These are phyloP conservation scores for Myotisia sp. DNA, from an alignment of 2,329 filamentous ascomycete genomes.

Conservation along the genomic window DNA sequence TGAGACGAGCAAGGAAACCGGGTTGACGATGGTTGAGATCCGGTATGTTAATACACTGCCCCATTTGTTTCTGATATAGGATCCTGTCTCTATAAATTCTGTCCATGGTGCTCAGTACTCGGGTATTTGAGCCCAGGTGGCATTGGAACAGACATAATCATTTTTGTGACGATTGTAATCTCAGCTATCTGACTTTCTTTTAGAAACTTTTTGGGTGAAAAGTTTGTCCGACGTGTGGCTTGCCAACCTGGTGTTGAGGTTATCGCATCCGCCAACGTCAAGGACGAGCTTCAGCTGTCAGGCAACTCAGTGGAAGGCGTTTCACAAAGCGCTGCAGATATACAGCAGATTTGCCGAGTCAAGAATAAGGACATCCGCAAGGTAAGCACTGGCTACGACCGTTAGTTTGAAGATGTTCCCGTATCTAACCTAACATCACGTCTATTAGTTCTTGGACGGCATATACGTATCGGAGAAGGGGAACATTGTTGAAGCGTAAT, in stretches of 20 bases:
- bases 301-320: constrained; percentile 97
- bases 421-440: not conserved
- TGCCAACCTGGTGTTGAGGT: constrained; percentile 88
- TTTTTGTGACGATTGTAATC: too few species aligned
- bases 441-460: constrained; percentile 89
- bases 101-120: too few species aligned
- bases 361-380: constrained; percentile 99
- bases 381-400: constrained; percentile 38
- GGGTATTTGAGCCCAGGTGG: too few species aligned
- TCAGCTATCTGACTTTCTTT: constrained; percentile 7
- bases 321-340: constrained; percentile 95
- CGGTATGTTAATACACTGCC: constrained; percentile 45
- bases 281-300: constrained; percentile 88
- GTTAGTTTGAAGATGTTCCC: too few species aligned
- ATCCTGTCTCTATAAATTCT: too few species aligned
- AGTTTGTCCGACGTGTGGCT: constrained; percentile 84
- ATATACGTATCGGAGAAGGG: constrained; percentile 98
- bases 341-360: constrained; percentile 98
- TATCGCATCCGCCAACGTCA: constrained; percentile 76
- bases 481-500: constrained; percentile 53
- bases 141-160: too few species aligned
- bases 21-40: constrained; percentile 85
- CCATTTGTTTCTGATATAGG: not conserved
- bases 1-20: constrained; percentile 88
- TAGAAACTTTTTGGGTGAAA: constrained; percentile 98